Evolutionary conservation across 305 asterid species (phyloP), one percentile per base, ranked within the genome.

Genomic region (Petunia hybrid): DNA sequence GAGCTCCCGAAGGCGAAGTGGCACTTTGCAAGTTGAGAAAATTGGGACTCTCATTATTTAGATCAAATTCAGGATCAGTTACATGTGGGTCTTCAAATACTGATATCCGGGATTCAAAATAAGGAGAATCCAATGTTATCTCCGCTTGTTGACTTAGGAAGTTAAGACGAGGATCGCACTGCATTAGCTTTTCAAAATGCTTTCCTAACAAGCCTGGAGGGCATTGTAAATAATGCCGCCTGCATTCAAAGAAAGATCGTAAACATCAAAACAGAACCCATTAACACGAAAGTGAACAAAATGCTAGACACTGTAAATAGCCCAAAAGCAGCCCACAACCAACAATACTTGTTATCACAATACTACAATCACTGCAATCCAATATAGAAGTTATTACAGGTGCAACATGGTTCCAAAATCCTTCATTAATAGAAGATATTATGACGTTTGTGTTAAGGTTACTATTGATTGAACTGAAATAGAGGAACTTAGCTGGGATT

Each of bases 131-230:
- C 63, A 91, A 62, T 40, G 82, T 82, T 66, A 86, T 85, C 83
- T 95, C 98, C 77, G 89, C 94, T 88, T 94, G 95, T 86, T 94
- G 98, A 86, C 99, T 95, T 62, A 94, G 91, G 78, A 89, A 90
- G 85, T 92, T 87, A 87, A 94, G 90, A 67, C 98, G 98, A 62
- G 99, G 98, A 88, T 95, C 99, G 48, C 98, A 95, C n/a, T 95
- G 99, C 77, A 88, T 79, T 59, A 95, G 97, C 88, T 95, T 95
- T 81, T 95, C 99, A 81, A 91, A 94, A 86, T 95, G 99, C 81
- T 91, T 95, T 53, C 98, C 98, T 80, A 95, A 77, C 87, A 91
- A 86, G 71, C 98, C 98, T 74, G 83, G 95, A 14, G 92, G 93
- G 83, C 98, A 95, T 87, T 92, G 94, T 86, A 95, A 85, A 86